phyloP scores from a whole-genome alignment of 768 basidiomycete genomes.

The Rhodocollybia butyracea region DNA sequence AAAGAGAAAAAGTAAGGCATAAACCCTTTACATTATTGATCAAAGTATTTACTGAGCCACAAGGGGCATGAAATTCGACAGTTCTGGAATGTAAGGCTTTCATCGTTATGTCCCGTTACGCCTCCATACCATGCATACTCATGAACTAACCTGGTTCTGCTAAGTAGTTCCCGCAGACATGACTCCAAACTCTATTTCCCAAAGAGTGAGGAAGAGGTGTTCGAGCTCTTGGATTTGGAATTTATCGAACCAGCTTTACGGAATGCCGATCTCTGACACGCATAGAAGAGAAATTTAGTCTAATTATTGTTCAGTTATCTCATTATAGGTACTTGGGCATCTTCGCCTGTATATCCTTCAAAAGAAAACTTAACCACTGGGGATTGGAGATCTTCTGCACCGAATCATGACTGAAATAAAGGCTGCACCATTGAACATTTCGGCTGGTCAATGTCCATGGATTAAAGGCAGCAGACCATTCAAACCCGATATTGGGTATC shows the following conservation, averaged over 20 bases:
- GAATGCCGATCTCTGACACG: constrained; percentile 58
- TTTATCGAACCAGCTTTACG: constrained; percentile 71
- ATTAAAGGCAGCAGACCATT: too few species aligned
- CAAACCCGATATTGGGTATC: too few species aligned
- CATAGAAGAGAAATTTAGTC: constrained; percentile 9
- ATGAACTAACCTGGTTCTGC: not conserved
- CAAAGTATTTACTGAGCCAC: not conserved
- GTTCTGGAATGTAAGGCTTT: constrained; percentile 65
- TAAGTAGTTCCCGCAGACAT: constrained; percentile 52
- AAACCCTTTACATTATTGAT: not conserved
- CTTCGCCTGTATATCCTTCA: too few species aligned
- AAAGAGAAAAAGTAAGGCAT: constrained; percentile 47
- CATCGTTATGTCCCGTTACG: too few species aligned
- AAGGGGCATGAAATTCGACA: constrained; percentile 84
- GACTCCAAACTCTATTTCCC: constrained; percentile 62
- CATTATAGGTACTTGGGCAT: not conserved
- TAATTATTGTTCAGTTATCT: not conserved
- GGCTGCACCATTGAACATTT: too few species aligned
- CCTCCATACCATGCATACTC: constrained; percentile 2
- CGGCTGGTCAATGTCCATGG: too few species aligned
- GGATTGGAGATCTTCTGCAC: too few species aligned
- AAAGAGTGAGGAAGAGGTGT: constrained; percentile 68
- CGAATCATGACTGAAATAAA: not conserved
- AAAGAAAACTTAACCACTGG: too few species aligned
- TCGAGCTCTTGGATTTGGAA: constrained; percentile 63